Base-by-base conservation (phyloP, 345 rosid genomes). In the Mangifera indica region DNA sequence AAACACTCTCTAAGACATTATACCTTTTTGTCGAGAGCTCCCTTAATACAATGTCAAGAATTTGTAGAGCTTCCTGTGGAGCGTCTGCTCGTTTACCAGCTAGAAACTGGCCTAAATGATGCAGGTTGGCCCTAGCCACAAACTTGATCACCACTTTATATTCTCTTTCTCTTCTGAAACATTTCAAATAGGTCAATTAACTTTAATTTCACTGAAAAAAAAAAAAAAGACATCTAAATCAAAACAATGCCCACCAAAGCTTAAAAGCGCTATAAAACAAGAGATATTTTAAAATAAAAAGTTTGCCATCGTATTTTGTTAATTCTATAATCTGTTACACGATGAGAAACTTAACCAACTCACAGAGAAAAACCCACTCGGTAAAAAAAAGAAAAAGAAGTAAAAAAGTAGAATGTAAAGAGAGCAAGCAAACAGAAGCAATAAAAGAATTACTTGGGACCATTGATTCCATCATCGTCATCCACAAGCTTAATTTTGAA, bases 1-100 rank as follows among this genome's bases (percentile, higher is more conserved):
- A 63, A 8, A 51, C 3, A 34, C 17, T 72, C 2, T 29, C 14
- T 12, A 6, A 53, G 10, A 64, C 60, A 66, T 45, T 21, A 14
- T 76, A 91, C 96, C 98, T 87, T 79, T 87, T 91, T 3, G 83
- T 83, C 2, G 99, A 91, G 20, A 95, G 84, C 79, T 93, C 96
- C 75, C 98, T 87, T n/a, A 96, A 74, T 4, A 93, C 99, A 72
- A 91, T 87, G 77, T 93, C 98, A 46, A 93, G 91, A 74, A 96
- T 88, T 82, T 93, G 91, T 60, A 96, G 78, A 32, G 92, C 95
- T 70, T 93, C 99, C 73, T 89, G 99, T 11, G 96, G 97, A 54
- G 92, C 91, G 78, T 93, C 98, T 0, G 97, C 91, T 1, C 90
- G 87, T 74, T 93, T 96, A 72, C 98, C 99, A 64, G 93, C 93